Conservation (phyloP, 345 rosid species). For the Citrus trifoliata region DNA sequence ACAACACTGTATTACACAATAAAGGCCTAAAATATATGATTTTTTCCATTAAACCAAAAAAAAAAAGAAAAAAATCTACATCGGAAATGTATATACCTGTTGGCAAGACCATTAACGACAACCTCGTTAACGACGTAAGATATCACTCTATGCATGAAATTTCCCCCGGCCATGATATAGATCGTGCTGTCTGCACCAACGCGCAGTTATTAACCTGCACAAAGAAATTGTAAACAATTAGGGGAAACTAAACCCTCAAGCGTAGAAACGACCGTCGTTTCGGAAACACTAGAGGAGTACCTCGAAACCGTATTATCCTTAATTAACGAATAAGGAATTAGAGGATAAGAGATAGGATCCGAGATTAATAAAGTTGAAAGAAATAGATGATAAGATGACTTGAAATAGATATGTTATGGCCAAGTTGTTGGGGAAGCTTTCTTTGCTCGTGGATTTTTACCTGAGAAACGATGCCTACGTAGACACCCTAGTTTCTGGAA, state of each 20-base stretch:
- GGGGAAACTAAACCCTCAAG: neutral
- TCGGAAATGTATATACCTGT: constrained; percentile 47
- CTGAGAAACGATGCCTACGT: neutral
- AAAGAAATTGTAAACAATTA: neutral
- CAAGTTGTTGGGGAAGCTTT: neutral
- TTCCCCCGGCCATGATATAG: constrained; percentile 78
- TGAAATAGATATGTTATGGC: neutral
- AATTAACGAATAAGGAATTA: neutral
- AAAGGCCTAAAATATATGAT: neutral
- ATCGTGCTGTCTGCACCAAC: neutral
- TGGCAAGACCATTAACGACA: constrained; percentile 80
- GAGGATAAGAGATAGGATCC: neutral
- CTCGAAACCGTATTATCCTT: neutral
- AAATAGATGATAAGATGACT: neutral
- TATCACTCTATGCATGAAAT: constrained; percentile 73
- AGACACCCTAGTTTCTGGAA: constrained; percentile 8
- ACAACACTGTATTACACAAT: neutral
- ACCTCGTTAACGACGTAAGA: constrained; percentile 76
- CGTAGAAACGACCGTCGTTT: neutral
- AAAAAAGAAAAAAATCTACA: neutral
- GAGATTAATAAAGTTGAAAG: neutral
- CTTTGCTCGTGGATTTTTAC: neutral
- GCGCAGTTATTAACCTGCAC: neutral
- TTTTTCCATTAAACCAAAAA: neutral
- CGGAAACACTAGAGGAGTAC: neutral